These are phyloP conservation scores for Aspergillus pseudotamarii DNA, from an alignment of 2,329 filamentous ascomycete genomes.

Conservation along the genomic window DNA sequence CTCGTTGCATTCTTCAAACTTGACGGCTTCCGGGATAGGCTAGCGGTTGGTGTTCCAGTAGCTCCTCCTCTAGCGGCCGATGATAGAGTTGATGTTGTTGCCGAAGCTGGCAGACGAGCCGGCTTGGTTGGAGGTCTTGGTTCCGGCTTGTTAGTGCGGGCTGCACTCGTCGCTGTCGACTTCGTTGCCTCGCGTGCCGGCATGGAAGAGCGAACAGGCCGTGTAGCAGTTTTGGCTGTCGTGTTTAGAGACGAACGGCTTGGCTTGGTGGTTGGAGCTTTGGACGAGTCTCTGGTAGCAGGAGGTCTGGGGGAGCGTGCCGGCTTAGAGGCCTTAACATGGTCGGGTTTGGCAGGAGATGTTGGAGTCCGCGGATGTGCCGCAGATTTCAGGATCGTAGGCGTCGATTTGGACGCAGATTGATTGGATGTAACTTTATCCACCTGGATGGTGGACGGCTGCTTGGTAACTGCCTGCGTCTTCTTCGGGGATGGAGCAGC, in stretches of 20 bases:
- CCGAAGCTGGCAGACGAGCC: conserved; percentile 43
- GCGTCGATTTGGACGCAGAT: conserved; percentile 24
- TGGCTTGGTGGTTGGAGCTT: conserved; percentile 32
- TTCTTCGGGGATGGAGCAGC: conserved; percentile 22
- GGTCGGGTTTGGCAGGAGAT: conserved; percentile 24
- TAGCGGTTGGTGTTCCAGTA: conserved; percentile 24
- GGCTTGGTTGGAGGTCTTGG: conserved; percentile 46
- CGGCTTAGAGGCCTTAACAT: conserved; percentile 20
- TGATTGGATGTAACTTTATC: conserved; percentile 25
- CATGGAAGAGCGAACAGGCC: conserved; percentile 32
- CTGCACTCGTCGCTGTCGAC: conserved; percentile 23
- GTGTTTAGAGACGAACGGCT: conserved; percentile 36
- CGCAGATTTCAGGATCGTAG: conserved; percentile 24
- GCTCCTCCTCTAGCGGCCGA: conserved; percentile 39
- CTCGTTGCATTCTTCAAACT: conserved; percentile 32
- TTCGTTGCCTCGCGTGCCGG: conserved; percentile 33
- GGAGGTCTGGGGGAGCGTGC: conserved; percentile 29
- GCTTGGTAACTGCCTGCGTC: conserved; percentile 32
- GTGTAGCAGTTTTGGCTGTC: conserved; percentile 29
- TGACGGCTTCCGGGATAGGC: conserved; percentile 41
- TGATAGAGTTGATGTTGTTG: conserved; percentile 44
- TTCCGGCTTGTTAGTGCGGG: conserved; percentile 32
- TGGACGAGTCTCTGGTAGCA: conserved; percentile 30
- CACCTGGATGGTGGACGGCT: conserved; percentile 35
- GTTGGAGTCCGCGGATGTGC: conserved; percentile 23